phyloP scores from a whole-genome alignment of 2,329 filamentous ascomycete genomes.

The Pezicula carpinea region DNA sequence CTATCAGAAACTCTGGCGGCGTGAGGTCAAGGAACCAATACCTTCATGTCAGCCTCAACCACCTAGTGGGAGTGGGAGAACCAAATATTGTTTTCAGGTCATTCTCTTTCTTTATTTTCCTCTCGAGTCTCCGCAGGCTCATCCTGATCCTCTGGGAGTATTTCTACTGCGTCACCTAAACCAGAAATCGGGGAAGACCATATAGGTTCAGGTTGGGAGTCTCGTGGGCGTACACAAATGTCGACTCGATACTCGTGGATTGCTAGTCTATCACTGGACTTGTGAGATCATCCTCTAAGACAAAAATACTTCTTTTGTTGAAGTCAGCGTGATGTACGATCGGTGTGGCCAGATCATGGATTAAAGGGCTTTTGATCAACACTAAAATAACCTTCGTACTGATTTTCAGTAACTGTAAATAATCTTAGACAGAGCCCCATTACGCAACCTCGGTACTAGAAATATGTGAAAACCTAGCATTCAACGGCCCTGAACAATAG shows the following conservation, averaged over 20 bases:
- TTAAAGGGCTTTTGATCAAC: constrained; percentile 22
- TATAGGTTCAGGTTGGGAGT: constrained; percentile 31
- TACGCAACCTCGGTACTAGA: constrained; percentile 16
- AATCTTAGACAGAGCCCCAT: constrained; percentile 28
- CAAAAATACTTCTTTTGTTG: constrained; percentile 36
- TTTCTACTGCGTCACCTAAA: constrained; percentile 17
- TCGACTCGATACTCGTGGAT: constrained; percentile 31
- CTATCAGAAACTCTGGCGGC: constrained; percentile 29
- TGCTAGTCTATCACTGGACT: constrained; percentile 38
- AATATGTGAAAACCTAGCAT: background rate
- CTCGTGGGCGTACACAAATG: constrained; percentile 32
- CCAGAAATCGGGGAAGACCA: constrained; percentile 13
- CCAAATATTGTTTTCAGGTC: background rate
- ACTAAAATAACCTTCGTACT: constrained; percentile 25
- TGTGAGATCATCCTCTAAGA: constrained; percentile 31
- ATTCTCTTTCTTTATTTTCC: background rate
- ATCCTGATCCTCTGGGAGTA: background rate
- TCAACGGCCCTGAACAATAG: background rate
- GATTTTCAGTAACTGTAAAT: constrained; percentile 27
- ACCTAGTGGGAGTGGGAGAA: background rate
- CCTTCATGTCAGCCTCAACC: background rate
- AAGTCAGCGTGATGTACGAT: constrained; percentile 34
- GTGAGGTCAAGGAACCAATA: constrained; percentile 11
- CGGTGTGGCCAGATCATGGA: constrained; percentile 25
- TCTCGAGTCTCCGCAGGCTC: background rate